phyloP scores from a whole-genome alignment of 1,284 basidiomycete species.

The Stygiomarasmius scandens region DNA sequence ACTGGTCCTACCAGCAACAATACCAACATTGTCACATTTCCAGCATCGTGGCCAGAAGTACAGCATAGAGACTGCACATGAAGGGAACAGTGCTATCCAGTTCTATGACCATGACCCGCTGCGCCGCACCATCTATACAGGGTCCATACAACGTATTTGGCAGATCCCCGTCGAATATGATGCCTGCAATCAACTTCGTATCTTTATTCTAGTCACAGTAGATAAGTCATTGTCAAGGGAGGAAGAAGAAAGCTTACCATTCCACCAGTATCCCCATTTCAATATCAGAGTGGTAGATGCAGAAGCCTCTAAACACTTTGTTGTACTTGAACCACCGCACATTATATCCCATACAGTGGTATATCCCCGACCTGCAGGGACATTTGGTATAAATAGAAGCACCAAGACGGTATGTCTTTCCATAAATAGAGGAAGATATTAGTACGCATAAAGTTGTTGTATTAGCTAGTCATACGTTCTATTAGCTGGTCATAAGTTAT shows the following conservation, averaged over 20 bases:
- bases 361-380: constrained; percentile 19
- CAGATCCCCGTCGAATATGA: constrained; percentile 21
- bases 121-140: constrained; percentile 10
- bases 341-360: constrained; percentile 28
- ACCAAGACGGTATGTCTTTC: constrained; percentile 23
- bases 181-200: constrained; percentile 16
- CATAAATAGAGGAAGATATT: constrained; percentile 24
- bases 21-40: constrained; percentile 16
- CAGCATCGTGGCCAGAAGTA: constrained; percentile 9
- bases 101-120: constrained; percentile 17
- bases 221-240: constrained; percentile 18
- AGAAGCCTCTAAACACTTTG: constrained; percentile 4
- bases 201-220: constrained; percentile 17
- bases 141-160: constrained; percentile 25
- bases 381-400: constrained; percentile 22
- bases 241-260: constrained; percentile 19
- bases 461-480: no score
- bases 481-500: no score
- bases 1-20: constrained; percentile 7
- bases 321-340: constrained; percentile 23
- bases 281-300: constrained; percentile 20
- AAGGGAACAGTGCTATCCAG: constrained; percentile 26
- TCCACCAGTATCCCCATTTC: constrained; percentile 9
- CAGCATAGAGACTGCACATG: constrained; percentile 24
- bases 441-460: no score